phyloP scores from a whole-genome alignment of 176 grass and related monocot genomes.

The Elymus sibiricus region DNA sequence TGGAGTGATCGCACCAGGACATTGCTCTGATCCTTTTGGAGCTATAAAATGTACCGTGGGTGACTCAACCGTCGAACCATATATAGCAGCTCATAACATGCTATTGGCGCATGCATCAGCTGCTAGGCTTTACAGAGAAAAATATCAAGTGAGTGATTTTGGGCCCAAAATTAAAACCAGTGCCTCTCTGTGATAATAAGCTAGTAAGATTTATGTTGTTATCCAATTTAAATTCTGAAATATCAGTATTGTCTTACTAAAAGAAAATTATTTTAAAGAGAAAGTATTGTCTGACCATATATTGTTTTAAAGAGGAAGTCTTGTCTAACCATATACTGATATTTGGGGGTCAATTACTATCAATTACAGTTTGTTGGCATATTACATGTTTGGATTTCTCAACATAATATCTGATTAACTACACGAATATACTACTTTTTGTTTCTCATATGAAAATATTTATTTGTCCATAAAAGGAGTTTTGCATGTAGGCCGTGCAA shows the following conservation, averaged over 20 bases:
- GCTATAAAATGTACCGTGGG: constrained; percentile 34
- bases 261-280: neutral
- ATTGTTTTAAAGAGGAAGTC: too few species aligned
- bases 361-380: neutral
- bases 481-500: constrained; percentile 33
- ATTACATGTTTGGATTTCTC: neutral
- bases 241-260: neutral
- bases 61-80: constrained; percentile 59
- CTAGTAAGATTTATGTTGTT: neutral
- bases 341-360: neutral
- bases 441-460: neutral
- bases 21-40: constrained; percentile 62
- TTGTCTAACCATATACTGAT: neutral
- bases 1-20: constrained; percentile 28
- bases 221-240: neutral
- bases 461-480: neutral
- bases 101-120: constrained; percentile 45
- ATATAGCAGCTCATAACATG: constrained; percentile 50
- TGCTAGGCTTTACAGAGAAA: constrained; percentile 37
- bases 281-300: neutral
- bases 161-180: neutral
- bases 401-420: neutral
- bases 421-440: neutral
- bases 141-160: constrained; percentile 42
- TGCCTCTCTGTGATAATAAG: neutral